Percentiles rank a stretch among this genome's conserved stretches.
Evolutionary conservation across 2,329 filamentous ascomycete genomes (phyloP).

Genomic region (Macroventuria anomochaeta): DNA sequence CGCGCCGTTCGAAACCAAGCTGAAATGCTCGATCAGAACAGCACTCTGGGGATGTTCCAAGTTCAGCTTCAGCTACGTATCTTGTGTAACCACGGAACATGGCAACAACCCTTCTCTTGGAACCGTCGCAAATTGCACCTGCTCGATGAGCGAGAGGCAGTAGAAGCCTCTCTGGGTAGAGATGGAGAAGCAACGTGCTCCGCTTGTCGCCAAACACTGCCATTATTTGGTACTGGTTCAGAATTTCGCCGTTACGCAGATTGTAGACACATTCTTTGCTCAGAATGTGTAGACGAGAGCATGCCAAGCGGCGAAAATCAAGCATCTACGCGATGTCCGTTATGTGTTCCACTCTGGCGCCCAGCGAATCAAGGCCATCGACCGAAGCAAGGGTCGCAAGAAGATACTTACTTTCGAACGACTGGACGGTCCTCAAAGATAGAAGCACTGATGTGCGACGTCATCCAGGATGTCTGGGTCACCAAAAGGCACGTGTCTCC

Average conservation of each 20-base stretch:
- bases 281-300: conserved; percentile 42
- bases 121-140: conserved; percentile 41
- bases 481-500: conserved; percentile 36
- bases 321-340: conserved; percentile 23
- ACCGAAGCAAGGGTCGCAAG: conserved; percentile 14
- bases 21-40: conserved; percentile 43
- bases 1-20: conserved; percentile 50
- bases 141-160: conserved; percentile 48
- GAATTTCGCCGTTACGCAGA: conserved; percentile 31
- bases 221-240: conserved; percentile 23
- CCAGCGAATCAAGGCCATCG: neutral
- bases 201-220: conserved; percentile 39
- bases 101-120: conserved; percentile 56
- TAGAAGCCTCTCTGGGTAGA: conserved; percentile 30
- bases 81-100: conserved; percentile 60
- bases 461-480: conserved; percentile 31
- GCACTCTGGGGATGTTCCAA: conserved; percentile 56
- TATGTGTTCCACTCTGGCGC: conserved; percentile 30
- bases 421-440: conserved; percentile 47
- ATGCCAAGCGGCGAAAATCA: conserved; percentile 16
- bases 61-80: conserved; percentile 56
- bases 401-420: conserved; percentile 39
- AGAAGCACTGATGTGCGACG: conserved; percentile 41
- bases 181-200: conserved; percentile 42
- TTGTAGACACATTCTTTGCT: conserved; percentile 45